Base-by-base conservation (phyloP, 2,329 filamentous ascomycete genomes). In the Cladosporium colombiae region DNA sequence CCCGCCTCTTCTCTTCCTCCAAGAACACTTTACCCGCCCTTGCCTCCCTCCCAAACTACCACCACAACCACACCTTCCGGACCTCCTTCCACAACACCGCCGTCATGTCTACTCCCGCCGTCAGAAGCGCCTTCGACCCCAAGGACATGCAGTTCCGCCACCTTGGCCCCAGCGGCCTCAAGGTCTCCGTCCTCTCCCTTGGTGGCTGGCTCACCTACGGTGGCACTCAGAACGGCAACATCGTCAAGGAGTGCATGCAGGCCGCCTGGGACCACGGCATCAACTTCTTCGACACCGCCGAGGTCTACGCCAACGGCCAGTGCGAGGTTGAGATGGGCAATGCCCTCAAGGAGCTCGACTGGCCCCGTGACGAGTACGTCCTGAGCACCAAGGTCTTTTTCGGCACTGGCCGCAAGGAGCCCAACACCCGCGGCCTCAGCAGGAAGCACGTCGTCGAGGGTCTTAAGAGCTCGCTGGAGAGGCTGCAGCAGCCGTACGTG, bases 401-500 rank as follows among this genome's bases (percentile, higher is more conserved):
- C 72, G 85, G 85, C 58, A 72, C 69, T 29, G 82, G 81, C 13
- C 80, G 84, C 68, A 84, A 86, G 76, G 85, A 87, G 77, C 85
- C 84, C 66, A 84, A 84, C 75, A 84, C 82, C n/a, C 76, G 81
- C 49, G 81, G 81, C 61, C 74, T 83, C 46, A 81, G 78, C 65
- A 79, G 77, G 74, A 83, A 83, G 78, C 82, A 84, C 75, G 80
- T 84, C 59, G 77, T 83, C n/a, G 82, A 89, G 76, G 86, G 86
- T 35, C 77, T 87, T 62, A 85, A 87, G 78, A 81, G 79, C 74
- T 86, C 81, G 1, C 77, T 88, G n/a, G 78, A 81, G 69, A 81
- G 88, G 31, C 81, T 91, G 60, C 82, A 88, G 72, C 82, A 86
- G 63, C 83, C 84, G n/a, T 91, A 91, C 72, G 87, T 89, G 63